A percentile compares a stretch with the other conserved stretches of the same genome.
These are phyloP conservation scores for Podospora pseudoanserina DNA, from an alignment of 495 filamentous ascomycete genomes.

Conservation along the genomic window DNA sequence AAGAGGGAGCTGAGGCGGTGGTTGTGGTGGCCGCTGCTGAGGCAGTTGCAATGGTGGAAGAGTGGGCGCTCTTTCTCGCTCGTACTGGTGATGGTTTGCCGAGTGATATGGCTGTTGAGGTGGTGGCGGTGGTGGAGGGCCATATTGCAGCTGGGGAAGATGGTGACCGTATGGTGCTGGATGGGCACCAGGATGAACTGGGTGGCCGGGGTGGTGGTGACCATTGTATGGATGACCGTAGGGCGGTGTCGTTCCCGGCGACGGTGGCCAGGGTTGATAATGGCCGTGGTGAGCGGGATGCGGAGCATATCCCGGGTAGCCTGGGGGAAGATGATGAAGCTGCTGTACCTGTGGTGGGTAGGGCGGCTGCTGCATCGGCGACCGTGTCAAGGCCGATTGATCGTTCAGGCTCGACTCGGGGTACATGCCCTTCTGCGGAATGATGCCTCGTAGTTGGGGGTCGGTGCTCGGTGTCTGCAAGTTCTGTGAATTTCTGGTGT, in stretches of 20 bases:
- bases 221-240: constrained; percentile 1
- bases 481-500: constrained; percentile 67
- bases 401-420: constrained; percentile 96
- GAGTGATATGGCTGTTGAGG: constrained; percentile 30
- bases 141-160: constrained; percentile 1
- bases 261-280: constrained; percentile 20
- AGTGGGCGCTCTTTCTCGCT: constrained; percentile 16
- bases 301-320: constrained; percentile 39
- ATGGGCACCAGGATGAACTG: not conserved
- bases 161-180: constrained; percentile 7
- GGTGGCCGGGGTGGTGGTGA: constrained; percentile 11
- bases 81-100: constrained; percentile 12
- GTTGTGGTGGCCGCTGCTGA: constrained; percentile 13
- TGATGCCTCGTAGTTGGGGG: constrained; percentile 73
- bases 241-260: not conserved
- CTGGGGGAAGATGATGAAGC: constrained; percentile 48
- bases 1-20: constrained; percentile 14
- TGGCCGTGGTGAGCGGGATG: not conserved
- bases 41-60: not conserved
- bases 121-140: constrained; percentile 16
- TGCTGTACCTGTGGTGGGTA: constrained; percentile 31
- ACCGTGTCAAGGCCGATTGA: constrained; percentile 50
- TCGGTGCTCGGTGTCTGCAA: constrained; percentile 78
- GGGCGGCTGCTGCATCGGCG: constrained; percentile 45
- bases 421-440: constrained; percentile 87